Base-by-base conservation (phyloP, 75 land plant genomes). In the Selaginella tamariscina region DNA sequence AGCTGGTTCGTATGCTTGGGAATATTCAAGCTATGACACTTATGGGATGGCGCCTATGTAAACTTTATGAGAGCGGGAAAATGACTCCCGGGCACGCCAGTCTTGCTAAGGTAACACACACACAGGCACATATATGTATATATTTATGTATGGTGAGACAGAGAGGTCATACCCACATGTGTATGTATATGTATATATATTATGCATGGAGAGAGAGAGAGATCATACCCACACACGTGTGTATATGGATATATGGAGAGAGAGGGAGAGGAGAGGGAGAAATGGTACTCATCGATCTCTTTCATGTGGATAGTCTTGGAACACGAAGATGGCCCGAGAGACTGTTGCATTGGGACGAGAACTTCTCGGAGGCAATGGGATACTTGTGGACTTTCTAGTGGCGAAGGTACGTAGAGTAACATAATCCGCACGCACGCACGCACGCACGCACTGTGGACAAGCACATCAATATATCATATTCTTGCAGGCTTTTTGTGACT, bases 51-150 rank as follows among this genome's bases (percentile, higher is more conserved):
- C 94, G 97, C 23, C 79, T 92, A 1, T 89, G 89, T 73, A 88
- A 84, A 54, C 57, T 92, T 32, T 86, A 89, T 71, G 97, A 92
- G 65, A 77, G 67, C 33, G 90, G 89, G 33, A 89, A 84, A 59
- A 84, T 92, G 95, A 92, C 97, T 32, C 71, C 87, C 27, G 97
- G 97, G 49, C 97, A 82, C 44, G 97, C 95, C 68, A 86, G 97
- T 73, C 70, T 92, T 73, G 85, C 79, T 24, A 92, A 92, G 95
- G 97, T 86, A 49, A 31, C 24, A 26, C n/a, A n/a, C n/a, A n/a
- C n/a, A n/a, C 49, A 15, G 11, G 49, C 49, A 39, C 49, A 15
- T 39, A 5, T 39, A n/a, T n/a, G n/a, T n/a, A n/a, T n/a, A n/a
- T n/a, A n/a, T n/a, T n/a, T n/a, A n/a, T n/a, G n/a, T n/a, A n/a